Evolutionary conservation across 192 early-diverging fungal species (phyloP).

Genomic region (Helicostylum pulchrum): DNA sequence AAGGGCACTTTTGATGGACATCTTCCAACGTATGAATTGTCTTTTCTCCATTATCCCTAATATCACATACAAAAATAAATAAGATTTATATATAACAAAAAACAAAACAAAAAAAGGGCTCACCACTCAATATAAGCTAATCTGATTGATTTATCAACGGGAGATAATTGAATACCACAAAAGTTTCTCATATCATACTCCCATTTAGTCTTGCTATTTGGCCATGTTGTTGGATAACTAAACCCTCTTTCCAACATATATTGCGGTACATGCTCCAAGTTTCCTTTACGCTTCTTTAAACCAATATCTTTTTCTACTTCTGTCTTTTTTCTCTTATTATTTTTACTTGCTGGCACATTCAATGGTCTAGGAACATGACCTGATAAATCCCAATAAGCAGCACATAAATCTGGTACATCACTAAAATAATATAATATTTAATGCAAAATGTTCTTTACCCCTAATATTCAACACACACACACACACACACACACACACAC

Average conservation of each 20-base stretch:
- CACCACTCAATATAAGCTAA: slow-evolving; percentile 4
- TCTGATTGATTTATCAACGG: background rate
- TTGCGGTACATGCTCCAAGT: background rate
- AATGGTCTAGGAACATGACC: background rate
- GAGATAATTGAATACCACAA: background rate
- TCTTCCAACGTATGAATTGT: slow-evolving; percentile 14
- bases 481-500: too few relatives aligned
- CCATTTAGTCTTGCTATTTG: background rate
- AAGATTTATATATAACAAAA: background rate
- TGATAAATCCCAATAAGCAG: slow-evolving; percentile 1
- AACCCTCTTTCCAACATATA: background rate
- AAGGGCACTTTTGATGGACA: slow-evolving; percentile 1
- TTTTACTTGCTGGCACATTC: background rate
- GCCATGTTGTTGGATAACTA: background rate
- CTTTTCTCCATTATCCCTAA: slow-evolving; percentile 11
- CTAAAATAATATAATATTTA: background rate
- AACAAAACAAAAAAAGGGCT: background rate
- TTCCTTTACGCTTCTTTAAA: background rate
- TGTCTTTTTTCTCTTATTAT: background rate
- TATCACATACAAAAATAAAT: background rate
- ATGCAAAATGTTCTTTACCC: background rate
- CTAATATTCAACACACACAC: background rate
- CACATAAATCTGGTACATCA: slow-evolving; percentile 12
- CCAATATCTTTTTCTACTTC: background rate
- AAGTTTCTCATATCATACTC: background rate